These are phyloP conservation scores for Clausena lansium DNA, from an alignment of 345 rosid genomes.

Conservation along the genomic window DNA sequence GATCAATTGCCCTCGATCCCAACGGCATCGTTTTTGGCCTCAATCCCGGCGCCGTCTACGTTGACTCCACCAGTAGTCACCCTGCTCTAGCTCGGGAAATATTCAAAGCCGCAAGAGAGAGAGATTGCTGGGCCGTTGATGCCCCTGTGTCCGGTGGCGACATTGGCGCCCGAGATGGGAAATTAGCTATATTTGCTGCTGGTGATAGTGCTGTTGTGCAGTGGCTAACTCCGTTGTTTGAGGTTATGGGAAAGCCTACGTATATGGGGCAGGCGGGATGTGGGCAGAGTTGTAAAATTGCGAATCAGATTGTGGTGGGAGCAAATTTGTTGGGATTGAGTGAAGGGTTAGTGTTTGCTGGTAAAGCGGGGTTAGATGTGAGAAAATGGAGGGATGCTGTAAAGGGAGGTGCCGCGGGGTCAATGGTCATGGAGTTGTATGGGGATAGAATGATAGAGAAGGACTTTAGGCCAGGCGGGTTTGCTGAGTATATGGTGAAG, in stretches of 20 bases:
- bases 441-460: conserved; percentile 62
- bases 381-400: conserved; percentile 45
- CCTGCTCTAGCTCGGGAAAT: conserved; percentile 69
- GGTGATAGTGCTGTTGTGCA: conserved; percentile 55
- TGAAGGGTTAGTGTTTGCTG: conserved; percentile 73
- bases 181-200: conserved; percentile 61
- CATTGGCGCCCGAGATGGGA: conserved; percentile 69
- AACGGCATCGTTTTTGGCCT: conserved; percentile 58
- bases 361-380: conserved; percentile 58
- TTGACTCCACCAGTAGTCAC: conserved; percentile 68
- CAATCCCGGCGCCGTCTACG: conserved; percentile 61
- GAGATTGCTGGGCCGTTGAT: conserved; percentile 66
- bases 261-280: conserved; percentile 73
- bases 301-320: conserved; percentile 67
- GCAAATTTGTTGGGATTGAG: conserved; percentile 70
- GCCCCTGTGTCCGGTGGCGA: conserved; percentile 82
- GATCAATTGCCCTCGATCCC: conserved; percentile 35
- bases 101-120: conserved; percentile 41
- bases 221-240: conserved; percentile 57
- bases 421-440: conserved; percentile 68
- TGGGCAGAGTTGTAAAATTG: conserved; percentile 81
- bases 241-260: conserved; percentile 51
- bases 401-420: conserved; percentile 63
- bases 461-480: conserved; percentile 70
- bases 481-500: conserved; percentile 77